Base-by-base conservation (phyloP, 345 rosid genomes). In the Hypericum perforatum region DNA sequence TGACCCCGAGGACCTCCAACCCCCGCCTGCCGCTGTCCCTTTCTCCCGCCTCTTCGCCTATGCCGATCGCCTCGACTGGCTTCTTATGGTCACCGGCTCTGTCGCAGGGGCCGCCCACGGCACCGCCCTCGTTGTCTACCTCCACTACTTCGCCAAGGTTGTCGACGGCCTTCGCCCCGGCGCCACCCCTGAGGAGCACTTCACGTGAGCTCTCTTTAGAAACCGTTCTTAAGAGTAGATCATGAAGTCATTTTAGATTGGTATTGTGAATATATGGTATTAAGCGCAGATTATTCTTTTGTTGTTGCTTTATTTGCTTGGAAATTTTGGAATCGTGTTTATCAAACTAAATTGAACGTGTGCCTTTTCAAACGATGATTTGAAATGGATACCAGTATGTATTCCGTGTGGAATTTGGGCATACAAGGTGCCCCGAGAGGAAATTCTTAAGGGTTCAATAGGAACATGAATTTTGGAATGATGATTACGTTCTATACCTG, bases 71-170 rank as follows among this genome's bases (percentile, higher is more conserved):
- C 69, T 92, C 38, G 99, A 92, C 55, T n/a, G n/a, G n/a, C n/a
- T n/a, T n/a, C n/a, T n/a, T n/a, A n/a, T n/a, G n/a, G n/a, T n/a
- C n/a, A n/a, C 82, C 2, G 99, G 99, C 57, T 89, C 99, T 41
- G 54, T 89, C 37, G 96, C 97, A 16, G 99, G 97, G 4, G 97
- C 97, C 11, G 95, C 94, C 2, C 99, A 92, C 5, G 99, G 99
- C 0, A 78, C 99, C 5, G 97, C 99, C 5, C 90, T 89, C 5
- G 94, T 85, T 56, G 82, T 89, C 22, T 92, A 89, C 84, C 80
- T 89, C 80, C 99, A 92, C 63, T 92, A 78, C 72, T 89, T 92
- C 16, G 99, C 95, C 7, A 83, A 88, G 76, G 78, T 92, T 51
- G 52, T 86, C 49, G 55, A 89, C 42, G 94, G 83, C 46, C 73